Conservation (phyloP, 106 monocot genomes). For the Dioscorea zingiberensis region DNA sequence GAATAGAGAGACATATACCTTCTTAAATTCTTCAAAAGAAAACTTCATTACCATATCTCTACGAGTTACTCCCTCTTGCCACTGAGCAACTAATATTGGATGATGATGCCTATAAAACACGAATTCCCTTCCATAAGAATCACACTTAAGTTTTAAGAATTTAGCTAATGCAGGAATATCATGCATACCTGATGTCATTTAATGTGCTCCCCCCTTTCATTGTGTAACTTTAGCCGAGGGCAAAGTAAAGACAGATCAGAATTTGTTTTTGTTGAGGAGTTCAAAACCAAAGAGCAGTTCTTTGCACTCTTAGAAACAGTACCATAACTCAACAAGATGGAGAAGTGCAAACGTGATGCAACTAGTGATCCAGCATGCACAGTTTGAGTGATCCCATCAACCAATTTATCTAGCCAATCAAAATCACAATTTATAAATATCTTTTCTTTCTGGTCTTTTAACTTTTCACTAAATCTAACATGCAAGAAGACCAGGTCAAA, state of each 20-base stretch:
- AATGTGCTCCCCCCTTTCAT: slow-evolving; percentile 66
- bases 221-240: slow-evolving; percentile 79
- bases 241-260: slow-evolving; percentile 79
- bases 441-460: slow-evolving; percentile 33
- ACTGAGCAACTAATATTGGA: slow-evolving; percentile 82
- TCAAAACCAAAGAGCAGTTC: slow-evolving; percentile 17
- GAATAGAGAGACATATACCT: slow-evolving; percentile 29
- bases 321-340: slow-evolving; percentile 71
- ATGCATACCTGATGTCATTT: slow-evolving; percentile 54
- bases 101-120: slow-evolving; percentile 61
- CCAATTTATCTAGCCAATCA: slow-evolving; percentile 57
- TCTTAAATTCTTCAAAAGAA: slow-evolving; percentile 63
- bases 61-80: slow-evolving; percentile 82
- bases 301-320: slow-evolving; percentile 21
- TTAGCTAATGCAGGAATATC: neutral
- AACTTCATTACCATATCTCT: slow-evolving; percentile 41
- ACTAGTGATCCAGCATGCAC: slow-evolving; percentile 44
- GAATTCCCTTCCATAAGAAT: neutral
- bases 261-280: slow-evolving; percentile 24
- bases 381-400: slow-evolving; percentile 44
- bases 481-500: slow-evolving; percentile 83
- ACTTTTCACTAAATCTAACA: slow-evolving; percentile 25
- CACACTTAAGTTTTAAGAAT: neutral
- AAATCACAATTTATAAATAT: slow-evolving; percentile 19
- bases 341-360: slow-evolving; percentile 67